A percentile compares a stretch with the other conserved stretches of the same genome.
Conservation (phyloP, 371 early-diverging fungal genomes). For the Saksenaea vasiformis region DNA sequence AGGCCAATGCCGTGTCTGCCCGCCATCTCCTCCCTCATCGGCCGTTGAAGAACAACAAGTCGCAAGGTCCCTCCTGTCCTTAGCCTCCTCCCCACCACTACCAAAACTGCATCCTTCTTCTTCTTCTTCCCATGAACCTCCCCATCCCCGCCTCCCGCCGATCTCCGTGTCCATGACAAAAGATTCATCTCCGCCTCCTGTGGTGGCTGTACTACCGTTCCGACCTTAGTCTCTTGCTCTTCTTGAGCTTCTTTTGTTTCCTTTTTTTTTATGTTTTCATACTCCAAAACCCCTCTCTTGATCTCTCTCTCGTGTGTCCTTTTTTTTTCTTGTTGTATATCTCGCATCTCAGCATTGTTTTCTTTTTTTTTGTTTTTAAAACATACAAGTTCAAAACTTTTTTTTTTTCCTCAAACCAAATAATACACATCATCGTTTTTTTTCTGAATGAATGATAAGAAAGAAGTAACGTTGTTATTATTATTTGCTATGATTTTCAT, state of each 20-base stretch:
- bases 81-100: conserved; percentile 20
- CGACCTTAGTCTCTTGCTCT: not conserved
- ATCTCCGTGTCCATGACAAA: conserved; percentile 5
- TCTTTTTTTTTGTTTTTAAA: not conserved
- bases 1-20: conserved; percentile 9
- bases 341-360: not conserved
- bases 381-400: not conserved
- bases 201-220: not conserved
- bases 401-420: not conserved
- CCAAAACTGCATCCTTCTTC: not conserved
- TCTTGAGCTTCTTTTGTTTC: not conserved
- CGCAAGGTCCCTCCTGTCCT: conserved; percentile 24
- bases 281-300: not conserved
- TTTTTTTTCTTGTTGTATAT: not conserved
- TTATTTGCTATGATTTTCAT: too few relatives aligned
- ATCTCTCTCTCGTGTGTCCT: not conserved
- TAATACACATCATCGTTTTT: not conserved
- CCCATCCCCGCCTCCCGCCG: conserved; percentile 14
- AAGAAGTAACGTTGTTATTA: not conserved
- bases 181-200: conserved; percentile 6
- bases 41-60: conserved; percentile 21
- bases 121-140: conserved; percentile 9
- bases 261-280: not conserved
- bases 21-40: conserved; percentile 7
- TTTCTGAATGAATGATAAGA: too few relatives aligned